phyloP scores from a whole-genome alignment of 345 rosid species.

The Populus euphratica region DNA sequence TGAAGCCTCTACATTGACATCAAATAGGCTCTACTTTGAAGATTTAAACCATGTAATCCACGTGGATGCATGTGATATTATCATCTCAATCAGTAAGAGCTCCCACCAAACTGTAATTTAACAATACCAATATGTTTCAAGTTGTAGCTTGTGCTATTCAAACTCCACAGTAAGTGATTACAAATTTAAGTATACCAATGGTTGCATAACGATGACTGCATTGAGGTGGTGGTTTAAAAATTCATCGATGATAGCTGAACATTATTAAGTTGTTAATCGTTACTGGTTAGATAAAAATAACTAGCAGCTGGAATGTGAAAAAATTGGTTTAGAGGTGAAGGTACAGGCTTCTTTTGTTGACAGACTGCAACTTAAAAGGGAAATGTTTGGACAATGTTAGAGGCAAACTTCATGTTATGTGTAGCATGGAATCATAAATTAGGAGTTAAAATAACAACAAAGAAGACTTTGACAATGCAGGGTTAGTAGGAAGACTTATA shows the following conservation, averaged over 20 bases:
- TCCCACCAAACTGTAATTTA: neutral
- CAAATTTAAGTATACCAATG: neutral
- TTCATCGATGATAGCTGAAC: neutral
- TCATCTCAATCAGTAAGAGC: neutral
- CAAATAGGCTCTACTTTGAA: neutral
- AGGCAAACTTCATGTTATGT: neutral
- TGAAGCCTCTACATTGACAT: too few relatives aligned
- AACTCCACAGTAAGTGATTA: neutral
- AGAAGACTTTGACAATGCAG: neutral
- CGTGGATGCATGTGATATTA: slow-evolving; percentile 26
- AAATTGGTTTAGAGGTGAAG: neutral
- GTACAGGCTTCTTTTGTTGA: neutral
- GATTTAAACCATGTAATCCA: slow-evolving; percentile 7
- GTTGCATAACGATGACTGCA: neutral
- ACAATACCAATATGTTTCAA: neutral
- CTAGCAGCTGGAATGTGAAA: neutral
- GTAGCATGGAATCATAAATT: neutral
- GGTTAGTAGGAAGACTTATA: neutral
- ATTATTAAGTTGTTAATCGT: neutral
- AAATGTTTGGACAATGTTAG: neutral
- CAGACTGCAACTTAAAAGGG: neutral
- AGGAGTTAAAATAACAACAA: neutral
- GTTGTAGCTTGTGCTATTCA: neutral
- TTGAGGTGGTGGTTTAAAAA: too few relatives aligned
- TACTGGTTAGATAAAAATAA: neutral